Evolutionary conservation across 441 rosid genomes (phyloP), one percentile per base, ranked within the genome.

Genomic region (Mallotus japonicus): DNA sequence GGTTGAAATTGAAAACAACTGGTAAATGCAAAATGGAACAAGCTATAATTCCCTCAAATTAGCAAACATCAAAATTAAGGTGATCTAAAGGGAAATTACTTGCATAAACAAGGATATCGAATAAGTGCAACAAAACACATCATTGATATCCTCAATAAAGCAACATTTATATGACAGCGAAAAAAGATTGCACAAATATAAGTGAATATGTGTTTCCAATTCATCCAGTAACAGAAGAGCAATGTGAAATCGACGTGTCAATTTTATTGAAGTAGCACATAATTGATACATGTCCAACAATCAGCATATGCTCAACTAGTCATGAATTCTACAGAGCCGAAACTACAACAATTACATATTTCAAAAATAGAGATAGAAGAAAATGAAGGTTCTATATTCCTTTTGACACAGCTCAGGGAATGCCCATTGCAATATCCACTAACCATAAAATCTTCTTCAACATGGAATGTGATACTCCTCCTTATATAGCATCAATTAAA

Each of bases 291-390:
- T 49, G 78, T 77, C 82, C 85, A 82, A 34, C 78, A 78, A 85
- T 84, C 83, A 82, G 78, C 82, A 82, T 72, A 78, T 83, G 73
- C 77, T 85, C 86, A 82, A 79, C 70, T 81, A 74, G 77, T 84
- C 79, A 78, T 67, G 80, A 84, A 83, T 80, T 80, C 87, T 85
- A 86, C 83, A 83, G 64, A 40, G 69, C 79, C 62, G 77, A 81
- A 79, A 77, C 87, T 85, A 85, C 82, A 85, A 77, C 87, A 84
- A 79, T 88, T 84, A 84, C 85, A 67, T 12, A 78, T 77, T 78
- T 79, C 77, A 77, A 49, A 75, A 72, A 67, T 61, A 49, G 69
- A 78, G 62, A 70, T 32, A 37, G 58, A 44, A 63, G 51, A 76
- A 72, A 77, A 61, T 65, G 67, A 78, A 69, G 79, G 64, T 70